A percentile compares a stretch with the other conserved stretches of the same genome.
phyloP scores from a whole-genome alignment of 192 early-diverging fungal species.

The Podila minutissima region DNA sequence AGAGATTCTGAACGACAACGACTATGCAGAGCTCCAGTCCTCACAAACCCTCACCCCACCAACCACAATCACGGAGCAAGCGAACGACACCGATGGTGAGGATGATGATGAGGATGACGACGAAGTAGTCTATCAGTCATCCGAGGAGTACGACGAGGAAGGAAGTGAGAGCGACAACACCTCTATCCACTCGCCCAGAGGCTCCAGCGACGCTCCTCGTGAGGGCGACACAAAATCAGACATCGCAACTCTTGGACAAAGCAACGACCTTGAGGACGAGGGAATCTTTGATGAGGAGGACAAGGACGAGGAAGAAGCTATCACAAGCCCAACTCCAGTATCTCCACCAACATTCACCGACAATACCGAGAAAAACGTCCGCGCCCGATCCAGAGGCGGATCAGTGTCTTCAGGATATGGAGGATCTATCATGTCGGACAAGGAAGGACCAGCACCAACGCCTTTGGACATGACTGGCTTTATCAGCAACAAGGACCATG shows the following conservation, averaged over 20 bases:
- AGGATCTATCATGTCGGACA: conserved; percentile 31
- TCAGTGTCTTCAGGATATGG: conserved; percentile 33
- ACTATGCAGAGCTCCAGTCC: conserved; percentile 11
- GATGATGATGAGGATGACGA: conserved; percentile 21
- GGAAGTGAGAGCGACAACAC: conserved; percentile 4
- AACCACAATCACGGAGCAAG: background rate
- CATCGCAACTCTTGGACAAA: background rate
- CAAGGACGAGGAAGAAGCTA: conserved; percentile 22
- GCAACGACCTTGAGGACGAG: conserved; percentile 35
- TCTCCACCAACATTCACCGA: too few species aligned
- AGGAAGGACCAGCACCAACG: background rate
- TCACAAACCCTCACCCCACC: too few species aligned
- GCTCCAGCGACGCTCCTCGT: background rate
- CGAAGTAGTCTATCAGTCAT: conserved; percentile 45
- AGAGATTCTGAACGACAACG: conserved; percentile 29
- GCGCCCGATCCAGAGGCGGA: background rate
- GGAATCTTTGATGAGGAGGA: conserved; percentile 47
- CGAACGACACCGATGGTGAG: background rate
- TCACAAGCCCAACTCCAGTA: too few species aligned
- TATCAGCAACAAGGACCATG: background rate
- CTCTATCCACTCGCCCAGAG: background rate
- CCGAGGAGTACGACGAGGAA: conserved; percentile 31
- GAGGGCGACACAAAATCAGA: background rate
- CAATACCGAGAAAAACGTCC: too few species aligned
- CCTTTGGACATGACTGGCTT: conserved; percentile 3